Base-by-base conservation (phyloP, 225 moss, liverwort and hornwort species). In the Takakia lepidozioides region DNA sequence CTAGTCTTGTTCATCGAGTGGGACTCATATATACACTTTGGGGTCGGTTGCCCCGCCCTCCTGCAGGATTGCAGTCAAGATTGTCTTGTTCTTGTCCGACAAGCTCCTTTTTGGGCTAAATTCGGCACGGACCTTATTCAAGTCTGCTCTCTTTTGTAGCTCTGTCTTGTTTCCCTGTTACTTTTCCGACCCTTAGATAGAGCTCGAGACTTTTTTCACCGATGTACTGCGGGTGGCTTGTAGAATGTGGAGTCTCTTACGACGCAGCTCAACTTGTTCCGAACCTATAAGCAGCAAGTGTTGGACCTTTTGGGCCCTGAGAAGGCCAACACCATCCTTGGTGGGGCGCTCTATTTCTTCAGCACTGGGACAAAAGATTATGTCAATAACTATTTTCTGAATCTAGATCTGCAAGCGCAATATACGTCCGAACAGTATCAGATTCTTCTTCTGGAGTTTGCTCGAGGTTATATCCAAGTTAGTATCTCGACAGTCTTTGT, bases 361-460 rank as follows among this genome's bases (percentile, higher is more conserved):
- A 73, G 78, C 30, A 51, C 72, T 1, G 78, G 78, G 42, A 48
- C 59, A 20, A 78, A 78, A 42, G 78, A 78, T 49, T 78, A 38
- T 23, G 34, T 65, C 44, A 64, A 61, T 61, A 69, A 64, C 38
- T 78, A 78, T 41, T 72, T 51, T 45, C 13, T 67, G 14, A 52
- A 52, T 29, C 56, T 46, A 2, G 4, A 41, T 1, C 24, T 46
- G 22, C 62, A 63, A 43, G 46, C 43, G 10, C 24, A 48, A 0
- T 71, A 66, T 59, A 59, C 27, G 45, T 18, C 54, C 11, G 32
- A 58, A 20, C 19, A 71, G 40, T 76, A 53, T 48, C 54, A 70
- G 30, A 44, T 59, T 6, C 58, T 59, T 19, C 45, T 66, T 3
- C 49, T 27, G 26, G 46, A 35, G 11, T 14, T 25, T 3, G 49